Evolutionary conservation across 2,329 filamentous ascomycete genomes (phyloP), one percentile per base, ranked within the genome.

Genomic region (Aschersonia sp.): DNA sequence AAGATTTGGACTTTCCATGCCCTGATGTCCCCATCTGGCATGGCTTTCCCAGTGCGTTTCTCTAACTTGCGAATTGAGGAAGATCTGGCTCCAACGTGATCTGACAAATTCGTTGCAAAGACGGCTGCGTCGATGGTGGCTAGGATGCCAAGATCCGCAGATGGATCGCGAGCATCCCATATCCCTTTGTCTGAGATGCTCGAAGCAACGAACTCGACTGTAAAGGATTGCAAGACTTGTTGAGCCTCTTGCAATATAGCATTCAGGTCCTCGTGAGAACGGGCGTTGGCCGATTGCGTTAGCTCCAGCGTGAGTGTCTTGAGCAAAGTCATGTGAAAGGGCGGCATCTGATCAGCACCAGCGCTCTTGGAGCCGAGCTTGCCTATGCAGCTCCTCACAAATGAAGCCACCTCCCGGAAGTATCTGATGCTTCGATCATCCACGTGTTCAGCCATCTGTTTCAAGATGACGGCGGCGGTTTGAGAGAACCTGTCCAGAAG

Each of bases 1-100:
- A 75, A 70, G 4, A 61, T 65, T 47, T 68, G 64, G 31, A 72
- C 53, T 51, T 67, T 67, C 71, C 72, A 75, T 5, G 68, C 70
- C 32, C 60, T 57, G 11, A 68, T 33, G 31, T 67, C 60, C 1
- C 65, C 66, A 5, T 55, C 50, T 5, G 55, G 43, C 55, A 69
- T 64, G 1, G 60, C 58, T 29, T 60, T 48, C 32, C 54, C 55
- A 45, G 61, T 65, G 44, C 58, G 53, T 49, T 63, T 61, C 45
- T 67, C 65, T 5, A 69, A 56, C 45, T 63, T 64, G 30, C 58
- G 58, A 10, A 61, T 47, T 8, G 62, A 54, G 3, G 61, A 58
- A 12, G 62, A 49, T 47, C 64, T 63, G 39, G 61, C 43, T 37
- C 55, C 55, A 4, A 52, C 47, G 2, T 49, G 48, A 4, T 46